A percentile compares a stretch with the other conserved stretches of the same genome.
Evolutionary conservation across 129 eudicot species (phyloP).

Genomic region (Rutidosis leptorrhynchoides): DNA sequence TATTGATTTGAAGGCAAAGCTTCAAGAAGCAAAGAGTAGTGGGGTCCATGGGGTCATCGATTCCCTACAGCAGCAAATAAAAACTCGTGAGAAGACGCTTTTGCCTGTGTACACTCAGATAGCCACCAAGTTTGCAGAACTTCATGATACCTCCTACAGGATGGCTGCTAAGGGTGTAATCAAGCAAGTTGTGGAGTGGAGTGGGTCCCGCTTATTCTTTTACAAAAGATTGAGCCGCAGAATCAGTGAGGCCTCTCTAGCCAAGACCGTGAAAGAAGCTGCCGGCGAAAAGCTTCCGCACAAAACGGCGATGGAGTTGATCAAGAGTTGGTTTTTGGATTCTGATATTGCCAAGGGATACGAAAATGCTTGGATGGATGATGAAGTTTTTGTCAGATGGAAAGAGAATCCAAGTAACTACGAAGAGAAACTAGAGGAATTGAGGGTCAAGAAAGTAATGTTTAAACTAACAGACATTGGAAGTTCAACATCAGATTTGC

Average conservation of each 20-base stretch:
- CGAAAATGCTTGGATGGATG: conserved; percentile 60
- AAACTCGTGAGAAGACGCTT: conserved; percentile 85
- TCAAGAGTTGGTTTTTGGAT: conserved; percentile 66
- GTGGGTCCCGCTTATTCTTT: conserved; percentile 61
- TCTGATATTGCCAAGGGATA: too few relatives aligned
- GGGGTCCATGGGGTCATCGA: conserved; percentile 29
- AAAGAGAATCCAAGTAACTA: conserved; percentile 53
- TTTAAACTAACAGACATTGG: conserved; percentile 53
- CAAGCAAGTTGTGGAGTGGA: conserved; percentile 73
- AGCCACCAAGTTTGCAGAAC: conserved; percentile 90
- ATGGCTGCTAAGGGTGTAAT: conserved; percentile 92
- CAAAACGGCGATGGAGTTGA: conserved; percentile 54
- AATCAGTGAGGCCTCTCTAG: conserved; percentile 56
- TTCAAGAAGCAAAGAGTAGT: conserved; percentile 41
- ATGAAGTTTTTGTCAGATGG: conserved; percentile 74
- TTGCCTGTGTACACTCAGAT: conserved; percentile 87
- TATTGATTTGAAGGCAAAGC: conserved; percentile 47
- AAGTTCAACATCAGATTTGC: conserved; percentile 54
- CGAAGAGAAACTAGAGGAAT: conserved; percentile 51
- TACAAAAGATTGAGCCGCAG: conserved; percentile 63
- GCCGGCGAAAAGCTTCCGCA: conserved; percentile 61
- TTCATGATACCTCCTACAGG: conserved; percentile 87
- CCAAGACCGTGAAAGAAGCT: conserved; percentile 52
- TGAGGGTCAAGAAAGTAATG: conserved; percentile 56
- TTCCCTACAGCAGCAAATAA: conserved; percentile 56